Evolutionary conservation across 108 stramenopile genomes (phyloP).

Genomic region (Licmophora abbreviata): DNA sequence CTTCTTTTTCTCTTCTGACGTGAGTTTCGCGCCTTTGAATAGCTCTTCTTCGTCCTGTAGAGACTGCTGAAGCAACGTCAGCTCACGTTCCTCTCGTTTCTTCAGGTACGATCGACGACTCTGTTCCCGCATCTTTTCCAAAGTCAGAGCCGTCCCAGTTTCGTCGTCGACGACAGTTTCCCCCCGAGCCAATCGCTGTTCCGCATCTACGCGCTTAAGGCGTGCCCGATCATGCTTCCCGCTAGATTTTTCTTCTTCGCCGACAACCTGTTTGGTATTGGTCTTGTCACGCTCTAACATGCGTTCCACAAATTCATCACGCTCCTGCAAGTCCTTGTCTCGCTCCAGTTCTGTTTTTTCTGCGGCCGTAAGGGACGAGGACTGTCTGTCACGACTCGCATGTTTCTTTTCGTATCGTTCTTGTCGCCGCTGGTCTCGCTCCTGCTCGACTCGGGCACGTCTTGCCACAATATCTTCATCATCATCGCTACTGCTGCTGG

Average conservation of each 20-base stretch:
- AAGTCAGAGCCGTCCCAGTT: constrained; percentile 48
- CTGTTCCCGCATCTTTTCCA: constrained; percentile 71
- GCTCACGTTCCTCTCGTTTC: constrained; percentile 89
- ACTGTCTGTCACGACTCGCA: constrained; percentile 3
- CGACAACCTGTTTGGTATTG: constrained; percentile 36
- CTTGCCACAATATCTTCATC: constrained; percentile 16
- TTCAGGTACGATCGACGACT: constrained; percentile 89
- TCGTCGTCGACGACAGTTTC: constrained; percentile 66
- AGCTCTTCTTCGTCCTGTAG: constrained; percentile 93
- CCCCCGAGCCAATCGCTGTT: constrained; percentile 78
- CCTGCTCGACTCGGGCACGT: constrained; percentile 8
- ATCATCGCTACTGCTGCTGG: constrained; percentile 1
- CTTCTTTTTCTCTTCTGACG: constrained; percentile 66
- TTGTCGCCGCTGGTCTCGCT: constrained; percentile 12
- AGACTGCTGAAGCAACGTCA: constrained; percentile 78
- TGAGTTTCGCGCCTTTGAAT: constrained; percentile 66
- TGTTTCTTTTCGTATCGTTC: constrained; percentile 13
- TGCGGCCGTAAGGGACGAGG: constrained; percentile 41
- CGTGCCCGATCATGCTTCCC: constrained; percentile 22
- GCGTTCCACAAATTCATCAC: constrained; percentile 90
- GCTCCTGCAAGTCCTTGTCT: constrained; percentile 77
- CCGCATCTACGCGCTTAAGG: constrained; percentile 40
- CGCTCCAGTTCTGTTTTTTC: constrained; percentile 70
- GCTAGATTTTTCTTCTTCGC: constrained; percentile 16
- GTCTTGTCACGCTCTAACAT: constrained; percentile 75